These are phyloP conservation scores for Phytopythium chamaehyphon DNA, from an alignment of 352 stramenopile species.

Conservation along the genomic window DNA sequence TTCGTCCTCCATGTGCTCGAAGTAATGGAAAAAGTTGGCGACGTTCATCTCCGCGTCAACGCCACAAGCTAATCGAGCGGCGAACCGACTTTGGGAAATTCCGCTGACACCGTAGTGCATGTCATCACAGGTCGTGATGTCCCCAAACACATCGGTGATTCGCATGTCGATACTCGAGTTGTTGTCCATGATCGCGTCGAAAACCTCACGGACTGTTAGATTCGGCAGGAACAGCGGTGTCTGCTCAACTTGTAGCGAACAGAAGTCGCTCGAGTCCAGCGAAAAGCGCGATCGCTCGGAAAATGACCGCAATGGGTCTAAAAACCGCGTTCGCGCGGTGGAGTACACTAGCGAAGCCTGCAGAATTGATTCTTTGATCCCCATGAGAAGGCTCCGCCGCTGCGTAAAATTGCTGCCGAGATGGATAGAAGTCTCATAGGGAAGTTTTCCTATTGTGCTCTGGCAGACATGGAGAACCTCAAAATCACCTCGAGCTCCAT, in stretches of 20 bases:
- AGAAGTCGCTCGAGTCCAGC: slow-evolving; percentile 19
- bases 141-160: slow-evolving; percentile 31
- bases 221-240: slow-evolving; percentile 23
- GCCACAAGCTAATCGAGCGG: too few relatives aligned
- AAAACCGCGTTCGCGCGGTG: slow-evolving; percentile 9
- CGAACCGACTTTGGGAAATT: slow-evolving; percentile 27
- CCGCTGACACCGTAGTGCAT: slow-evolving; percentile 21
- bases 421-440: too few relatives aligned
- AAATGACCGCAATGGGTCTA: slow-evolving; percentile 26
- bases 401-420: too few relatives aligned
- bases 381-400: too few relatives aligned
- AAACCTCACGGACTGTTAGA: slow-evolving; percentile 21
- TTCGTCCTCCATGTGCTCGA: slow-evolving; percentile 5
- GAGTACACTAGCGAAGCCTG: too few relatives aligned
- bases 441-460: too few relatives aligned
- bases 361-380: too few relatives aligned
- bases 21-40: slow-evolving; percentile 12
- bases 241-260: slow-evolving; percentile 15
- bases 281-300: slow-evolving; percentile 19
- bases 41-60: too few relatives aligned
- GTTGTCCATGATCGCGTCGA: slow-evolving; percentile 30
- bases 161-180: slow-evolving; percentile 33
- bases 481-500: too few relatives aligned
- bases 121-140: slow-evolving; percentile 38
- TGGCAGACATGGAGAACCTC: too few relatives aligned